Conservation (phyloP, 768 basidiomycete genomes). For the Suillus tomentosus region DNA sequence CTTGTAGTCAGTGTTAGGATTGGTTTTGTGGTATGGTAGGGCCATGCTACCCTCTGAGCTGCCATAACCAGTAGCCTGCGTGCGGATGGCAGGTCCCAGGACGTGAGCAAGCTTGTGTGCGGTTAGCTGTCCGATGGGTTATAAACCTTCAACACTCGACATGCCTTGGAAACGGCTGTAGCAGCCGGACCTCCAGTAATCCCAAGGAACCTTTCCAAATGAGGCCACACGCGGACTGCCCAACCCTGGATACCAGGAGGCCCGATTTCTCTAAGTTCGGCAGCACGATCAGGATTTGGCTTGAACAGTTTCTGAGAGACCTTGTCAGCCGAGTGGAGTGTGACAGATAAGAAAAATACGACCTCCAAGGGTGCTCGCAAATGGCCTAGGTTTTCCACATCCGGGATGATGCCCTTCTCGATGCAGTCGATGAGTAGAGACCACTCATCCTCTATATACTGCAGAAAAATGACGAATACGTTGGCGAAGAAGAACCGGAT, state of each 20-base stretch:
- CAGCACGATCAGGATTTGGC: slow-evolving; percentile 13
- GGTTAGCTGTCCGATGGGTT: background rate
- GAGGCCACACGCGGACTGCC: slow-evolving; percentile 13
- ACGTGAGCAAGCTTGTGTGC: slow-evolving; percentile 8
- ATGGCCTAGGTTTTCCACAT: slow-evolving; percentile 8
- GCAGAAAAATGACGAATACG: slow-evolving; percentile 10
- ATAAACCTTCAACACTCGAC: background rate
- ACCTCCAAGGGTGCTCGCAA: slow-evolving; percentile 13
- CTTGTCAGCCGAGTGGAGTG: background rate
- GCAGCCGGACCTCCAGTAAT: slow-evolving; percentile 11
- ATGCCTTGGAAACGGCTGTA: slow-evolving; percentile 8
- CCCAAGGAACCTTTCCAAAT: slow-evolving; percentile 4
- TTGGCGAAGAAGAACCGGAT: slow-evolving; percentile 8
- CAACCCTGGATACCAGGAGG: slow-evolving; percentile 2
- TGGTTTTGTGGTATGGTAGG: slow-evolving; percentile 2
- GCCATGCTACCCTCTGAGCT: slow-evolving; percentile 6
- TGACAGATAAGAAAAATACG: background rate
- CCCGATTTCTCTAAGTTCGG: slow-evolving; percentile 11
- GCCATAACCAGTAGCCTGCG: slow-evolving; percentile 5
- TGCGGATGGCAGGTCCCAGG: slow-evolving; percentile 12
- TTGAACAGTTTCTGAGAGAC: slow-evolving; percentile 6
- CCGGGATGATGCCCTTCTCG: slow-evolving; percentile 12
- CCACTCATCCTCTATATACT: slow-evolving; percentile 15
- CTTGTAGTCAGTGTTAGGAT: background rate
- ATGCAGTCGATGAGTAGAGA: slow-evolving; percentile 8